Base-by-base conservation (phyloP, 2,329 filamentous ascomycete genomes). In the Epichloe bromicola region DNA sequence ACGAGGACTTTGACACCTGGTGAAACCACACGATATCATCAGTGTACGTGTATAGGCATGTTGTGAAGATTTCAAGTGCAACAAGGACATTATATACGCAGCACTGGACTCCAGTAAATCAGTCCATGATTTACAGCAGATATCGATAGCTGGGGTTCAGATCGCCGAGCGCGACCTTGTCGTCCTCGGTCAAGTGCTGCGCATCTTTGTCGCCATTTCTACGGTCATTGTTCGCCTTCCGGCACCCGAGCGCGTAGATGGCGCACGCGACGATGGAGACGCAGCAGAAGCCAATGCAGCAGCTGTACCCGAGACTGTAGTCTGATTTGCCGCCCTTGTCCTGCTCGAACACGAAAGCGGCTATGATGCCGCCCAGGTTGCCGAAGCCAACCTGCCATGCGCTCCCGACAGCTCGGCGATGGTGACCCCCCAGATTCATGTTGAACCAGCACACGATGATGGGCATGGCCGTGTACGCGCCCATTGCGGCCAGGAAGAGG, bases 381-480 rank as follows among this genome's bases (percentile, higher is more conserved):
- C 86, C 86, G 57, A 89, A 88, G 0, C 83, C 83, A 42, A 90
- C 74, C 64, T 89, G 85, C 83, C 83, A 89, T 1, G 83, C 86
- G 8, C 79, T 79, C 12, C 85, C 85, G 15, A 89, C 78, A 8
- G 81, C 75, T 42, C 85, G 74, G 3, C 85, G 76, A 52, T 82
- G 82, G 62, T 89, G 86, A 0, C 85, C 85, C 80, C 80, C 80
- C 1, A 88, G 70, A 59, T 89, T 90, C 79, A 88, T 88, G 58
- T 83, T 84, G 65, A 85, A 89, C 85, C 86, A 90, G 64, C 85
- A 89, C 7, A 89, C 78, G 42, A 89, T 80, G 33, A 95, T 82
- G 0, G 91, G 89, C 85, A 95, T 90, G n/a, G 89, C 87, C 1
- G 81, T 82, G 67, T 94, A 96, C 0, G 79, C 77, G 47, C 88